Conservation (phyloP, 176 grass and related monocot genomes). For the Oryza glumipatula region DNA sequence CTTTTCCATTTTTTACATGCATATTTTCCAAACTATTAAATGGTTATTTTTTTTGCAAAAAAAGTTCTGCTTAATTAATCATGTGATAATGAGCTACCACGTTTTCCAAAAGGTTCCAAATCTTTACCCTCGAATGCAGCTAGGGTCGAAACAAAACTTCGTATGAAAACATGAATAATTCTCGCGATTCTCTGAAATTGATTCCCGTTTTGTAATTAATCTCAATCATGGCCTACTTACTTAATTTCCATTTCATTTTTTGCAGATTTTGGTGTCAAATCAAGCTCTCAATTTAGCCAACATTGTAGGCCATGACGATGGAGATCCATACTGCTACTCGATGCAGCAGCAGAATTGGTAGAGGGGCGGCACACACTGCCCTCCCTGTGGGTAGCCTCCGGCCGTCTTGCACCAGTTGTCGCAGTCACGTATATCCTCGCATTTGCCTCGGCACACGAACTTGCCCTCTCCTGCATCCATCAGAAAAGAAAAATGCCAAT, state of each 20-base stretch:
- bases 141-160: background rate
- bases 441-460: slow-evolving; percentile 41
- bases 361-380: slow-evolving; percentile 36
- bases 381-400: slow-evolving; percentile 35
- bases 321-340: background rate
- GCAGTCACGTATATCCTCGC: slow-evolving; percentile 42
- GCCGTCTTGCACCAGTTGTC: slow-evolving; percentile 7
- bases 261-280: background rate
- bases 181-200: background rate
- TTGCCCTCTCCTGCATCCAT: slow-evolving; percentile 7
- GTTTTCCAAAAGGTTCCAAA: too few relatives aligned
- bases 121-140: too few relatives aligned
- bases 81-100: too few relatives aligned
- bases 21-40: too few relatives aligned
- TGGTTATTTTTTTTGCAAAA: too few relatives aligned
- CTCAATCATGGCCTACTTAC: background rate
- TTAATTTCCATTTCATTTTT: background rate
- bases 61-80: too few relatives aligned
- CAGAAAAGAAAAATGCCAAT: background rate
- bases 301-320: background rate
- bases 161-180: background rate
- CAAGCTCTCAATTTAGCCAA: background rate
- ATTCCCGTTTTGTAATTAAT: background rate
- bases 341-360: slow-evolving; percentile 50
- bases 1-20: too few relatives aligned